Evolutionary conservation across 768 basidiomycete species (phyloP).

Genomic region (Rubroboletus pulcherrimus): DNA sequence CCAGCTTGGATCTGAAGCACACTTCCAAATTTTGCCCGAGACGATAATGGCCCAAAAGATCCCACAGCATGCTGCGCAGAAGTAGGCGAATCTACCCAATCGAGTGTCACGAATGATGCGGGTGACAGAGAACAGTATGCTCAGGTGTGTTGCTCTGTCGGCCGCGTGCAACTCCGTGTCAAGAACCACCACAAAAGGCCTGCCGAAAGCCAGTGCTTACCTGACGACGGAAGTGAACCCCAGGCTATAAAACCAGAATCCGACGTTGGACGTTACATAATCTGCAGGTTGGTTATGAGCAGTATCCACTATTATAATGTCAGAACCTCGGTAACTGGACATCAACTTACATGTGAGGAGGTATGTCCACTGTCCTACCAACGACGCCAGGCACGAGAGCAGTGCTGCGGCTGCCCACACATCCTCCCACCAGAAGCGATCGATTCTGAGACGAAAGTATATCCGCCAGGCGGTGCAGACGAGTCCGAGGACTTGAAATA

Average conservation of each 20-base stretch:
- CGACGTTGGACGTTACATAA: background rate
- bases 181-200: background rate
- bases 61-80: background rate
- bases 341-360: background rate
- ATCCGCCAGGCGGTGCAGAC: conserved; percentile 12
- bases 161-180: background rate
- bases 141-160: conserved; percentile 5
- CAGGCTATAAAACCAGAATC: conserved; percentile 7
- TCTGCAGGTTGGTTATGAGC: background rate
- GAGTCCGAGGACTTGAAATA: background rate
- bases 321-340: background rate
- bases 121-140: conserved; percentile 17
- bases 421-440: conserved; percentile 21
- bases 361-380: conserved; percentile 10
- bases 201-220: background rate
- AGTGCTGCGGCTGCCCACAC: conserved; percentile 10
- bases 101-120: conserved; percentile 6
- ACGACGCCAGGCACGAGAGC: conserved; percentile 1
- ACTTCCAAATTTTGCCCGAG: conserved; percentile 2
- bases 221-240: conserved; percentile 1
- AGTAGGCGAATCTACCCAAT: background rate
- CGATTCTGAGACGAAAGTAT: conserved; percentile 13
- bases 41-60: background rate
- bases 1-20: conserved; percentile 3
- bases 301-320: background rate